Conservation (phyloP, 495 filamentous ascomycete genomes). For the Neurospora africana region DNA sequence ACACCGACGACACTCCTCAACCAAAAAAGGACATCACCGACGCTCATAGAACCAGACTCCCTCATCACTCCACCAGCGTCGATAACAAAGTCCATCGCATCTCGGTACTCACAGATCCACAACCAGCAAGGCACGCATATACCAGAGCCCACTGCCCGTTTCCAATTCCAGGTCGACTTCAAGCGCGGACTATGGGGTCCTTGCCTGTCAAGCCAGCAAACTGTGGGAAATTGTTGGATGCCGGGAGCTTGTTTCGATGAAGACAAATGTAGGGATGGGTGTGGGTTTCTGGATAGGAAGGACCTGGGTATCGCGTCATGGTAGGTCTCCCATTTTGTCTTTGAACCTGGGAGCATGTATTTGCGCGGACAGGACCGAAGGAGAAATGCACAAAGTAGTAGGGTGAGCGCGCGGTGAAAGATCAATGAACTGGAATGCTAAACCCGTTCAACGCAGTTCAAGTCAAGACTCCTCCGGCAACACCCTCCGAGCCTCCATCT, state of each 20-base stretch:
- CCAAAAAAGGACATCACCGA: background rate
- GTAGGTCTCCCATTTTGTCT: background rate
- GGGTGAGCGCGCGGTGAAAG: too few species aligned
- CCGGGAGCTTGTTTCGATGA: background rate
- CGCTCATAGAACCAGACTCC: background rate
- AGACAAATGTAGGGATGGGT: background rate
- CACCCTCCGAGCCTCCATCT: background rate
- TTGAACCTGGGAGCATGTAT: background rate
- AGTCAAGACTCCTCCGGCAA: background rate
- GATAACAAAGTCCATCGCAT: background rate
- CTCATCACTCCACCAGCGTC: background rate
- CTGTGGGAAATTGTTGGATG: background rate
- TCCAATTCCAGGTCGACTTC: background rate
- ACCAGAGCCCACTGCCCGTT: rapidly evolving
- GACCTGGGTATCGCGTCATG: background rate
- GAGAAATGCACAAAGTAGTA: too few species aligned
- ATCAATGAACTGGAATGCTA: background rate
- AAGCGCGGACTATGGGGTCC: background rate
- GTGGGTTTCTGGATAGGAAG: background rate
- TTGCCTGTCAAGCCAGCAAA: background rate
- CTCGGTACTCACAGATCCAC: background rate
- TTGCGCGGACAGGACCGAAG: background rate
- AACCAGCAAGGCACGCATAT: background rate
- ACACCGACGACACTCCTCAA: background rate
- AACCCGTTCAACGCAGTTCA: background rate